phyloP scores from a whole-genome alignment of 1,284 basidiomycete species.

The Rhodotorula sp. region DNA sequence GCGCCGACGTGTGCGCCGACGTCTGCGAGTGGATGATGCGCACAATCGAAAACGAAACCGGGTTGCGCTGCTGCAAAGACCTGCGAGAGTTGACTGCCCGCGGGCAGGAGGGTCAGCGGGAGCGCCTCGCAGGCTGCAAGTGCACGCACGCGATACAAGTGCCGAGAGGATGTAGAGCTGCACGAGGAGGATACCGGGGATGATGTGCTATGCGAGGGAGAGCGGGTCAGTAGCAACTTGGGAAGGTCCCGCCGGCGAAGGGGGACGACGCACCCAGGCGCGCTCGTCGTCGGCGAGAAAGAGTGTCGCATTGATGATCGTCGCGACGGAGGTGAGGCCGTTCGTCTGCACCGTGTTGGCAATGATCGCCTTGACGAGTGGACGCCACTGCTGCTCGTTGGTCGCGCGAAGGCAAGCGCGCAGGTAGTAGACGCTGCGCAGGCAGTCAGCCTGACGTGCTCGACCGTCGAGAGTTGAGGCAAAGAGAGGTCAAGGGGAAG shows the following conservation, averaged over 20 bases:
- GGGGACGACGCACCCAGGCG: background rate
- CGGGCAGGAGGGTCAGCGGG: background rate
- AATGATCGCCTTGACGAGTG: slow-evolving; percentile 4
- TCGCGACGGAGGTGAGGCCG: slow-evolving; percentile 12
- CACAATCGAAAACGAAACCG: too few species aligned
- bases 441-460: background rate
- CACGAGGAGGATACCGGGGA: slow-evolving; percentile 12
- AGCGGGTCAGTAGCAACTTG: background rate
- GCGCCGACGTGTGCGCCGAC: too few species aligned
- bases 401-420: too few species aligned
- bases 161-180: slow-evolving; percentile 13
- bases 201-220: background rate
- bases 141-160: background rate
- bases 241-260: too few species aligned
- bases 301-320: slow-evolving; percentile 8
- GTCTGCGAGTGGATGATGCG: too few species aligned
- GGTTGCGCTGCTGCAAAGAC: too few species aligned
- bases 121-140: too few species aligned
- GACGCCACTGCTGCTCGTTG: background rate
- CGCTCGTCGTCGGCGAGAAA: background rate
- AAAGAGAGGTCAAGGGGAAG: too few species aligned
- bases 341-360: slow-evolving; percentile 8
- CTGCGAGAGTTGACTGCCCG: background rate
- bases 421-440: background rate
- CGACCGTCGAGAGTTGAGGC: too few species aligned